Evolutionary conservation across 2,329 filamentous ascomycete species (phyloP), one percentile per base, ranked within the genome.

Genomic region (Colletotrichum lupini): DNA sequence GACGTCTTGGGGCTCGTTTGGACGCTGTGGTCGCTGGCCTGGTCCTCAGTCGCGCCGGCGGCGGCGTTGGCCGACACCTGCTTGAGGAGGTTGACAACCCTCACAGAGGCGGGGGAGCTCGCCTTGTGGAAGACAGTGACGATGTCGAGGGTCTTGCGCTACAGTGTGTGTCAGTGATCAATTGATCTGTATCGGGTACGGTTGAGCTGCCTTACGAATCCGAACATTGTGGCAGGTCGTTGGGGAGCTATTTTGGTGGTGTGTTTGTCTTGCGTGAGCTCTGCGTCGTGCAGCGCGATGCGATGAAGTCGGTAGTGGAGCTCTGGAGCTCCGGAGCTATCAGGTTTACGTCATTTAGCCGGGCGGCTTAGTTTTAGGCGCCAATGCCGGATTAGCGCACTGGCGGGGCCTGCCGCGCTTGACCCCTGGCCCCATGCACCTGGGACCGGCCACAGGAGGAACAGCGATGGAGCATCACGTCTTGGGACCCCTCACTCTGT

Each of bases 91-190:
- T 90, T 92, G 74, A 92, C 90, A 37, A 93, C 93, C 73, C 93
- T 91, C 63, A 90, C 87, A 4, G 95, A 98, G 76, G 92, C 88
- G 26, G 93, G 90, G 67, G 90, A 89, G 78, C 88, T 89, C 71
- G 96, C 90, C 83, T 94, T 94, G 89, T 98, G 95, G 88, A 98
- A 99, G 87, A 99, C 92, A 74, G 96, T 98, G 81, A 98, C 91
- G 77, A 97, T 94, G 87, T 98, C 95, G 83, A 94, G 89, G 77
- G 93, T 89, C 88, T 95, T 95, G 84, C 88, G 90, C 93, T 95
- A 79, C 32, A 46, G 35, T 24, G 52, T 32, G 28, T 6, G 67
- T 79, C 65, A 79, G 78, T 62, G 64, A 28, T 57, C 59, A 65
- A 66, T 61, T 24, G 24, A 5, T n/a, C n/a, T 2, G n/a, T 26